A percentile compares a stretch with the other conserved stretches of the same genome.
Evolutionary conservation across 2,329 filamentous ascomycete species (phyloP).

Genomic region (Aspergillus eucalypticola): DNA sequence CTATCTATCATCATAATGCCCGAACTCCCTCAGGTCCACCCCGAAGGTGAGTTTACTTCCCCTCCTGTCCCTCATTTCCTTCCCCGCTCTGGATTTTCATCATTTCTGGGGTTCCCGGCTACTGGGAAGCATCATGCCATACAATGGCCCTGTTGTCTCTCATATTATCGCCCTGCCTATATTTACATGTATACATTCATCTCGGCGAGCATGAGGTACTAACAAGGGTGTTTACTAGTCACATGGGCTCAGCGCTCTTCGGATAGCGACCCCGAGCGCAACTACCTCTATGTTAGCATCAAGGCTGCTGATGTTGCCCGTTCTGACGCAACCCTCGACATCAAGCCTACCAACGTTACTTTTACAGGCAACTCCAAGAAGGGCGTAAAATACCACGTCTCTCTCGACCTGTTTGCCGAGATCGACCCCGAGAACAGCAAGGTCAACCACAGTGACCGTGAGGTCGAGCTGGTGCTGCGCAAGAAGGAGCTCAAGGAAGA

Average conservation of each 20-base stretch:
- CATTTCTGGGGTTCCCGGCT: constrained; percentile 6
- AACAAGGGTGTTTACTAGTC: constrained; percentile 57
- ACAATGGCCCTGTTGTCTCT: constrained; percentile 1
- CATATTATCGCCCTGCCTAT: background rate
- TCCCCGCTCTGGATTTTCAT: constrained; percentile 30
- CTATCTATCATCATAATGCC: constrained; percentile 24
- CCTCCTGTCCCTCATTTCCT: constrained; percentile 23
- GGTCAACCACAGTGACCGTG: constrained; percentile 83
- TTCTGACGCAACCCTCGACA: constrained; percentile 75
- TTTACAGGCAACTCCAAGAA: constrained; percentile 86
- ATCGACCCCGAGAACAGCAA: constrained; percentile 84
- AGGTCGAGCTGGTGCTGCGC: constrained; percentile 84
- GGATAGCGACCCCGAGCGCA: constrained; percentile 74
- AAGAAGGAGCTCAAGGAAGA: constrained; percentile 96
- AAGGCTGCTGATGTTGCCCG: constrained; percentile 79
- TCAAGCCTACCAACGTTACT: constrained; percentile 73
- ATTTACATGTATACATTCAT: constrained; percentile 10
- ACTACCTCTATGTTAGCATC: constrained; percentile 93
- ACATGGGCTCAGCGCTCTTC: constrained; percentile 98
- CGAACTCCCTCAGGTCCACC: constrained; percentile 38
- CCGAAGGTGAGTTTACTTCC: constrained; percentile 47
- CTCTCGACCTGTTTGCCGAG: constrained; percentile 85
- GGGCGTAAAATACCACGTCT: constrained; percentile 82
- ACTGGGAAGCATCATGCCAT: constrained; percentile 10
- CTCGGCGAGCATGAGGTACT: background rate